Base-by-base conservation (phyloP, 768 basidiomycete species). In the Kwoniella bestiolae region DNA sequence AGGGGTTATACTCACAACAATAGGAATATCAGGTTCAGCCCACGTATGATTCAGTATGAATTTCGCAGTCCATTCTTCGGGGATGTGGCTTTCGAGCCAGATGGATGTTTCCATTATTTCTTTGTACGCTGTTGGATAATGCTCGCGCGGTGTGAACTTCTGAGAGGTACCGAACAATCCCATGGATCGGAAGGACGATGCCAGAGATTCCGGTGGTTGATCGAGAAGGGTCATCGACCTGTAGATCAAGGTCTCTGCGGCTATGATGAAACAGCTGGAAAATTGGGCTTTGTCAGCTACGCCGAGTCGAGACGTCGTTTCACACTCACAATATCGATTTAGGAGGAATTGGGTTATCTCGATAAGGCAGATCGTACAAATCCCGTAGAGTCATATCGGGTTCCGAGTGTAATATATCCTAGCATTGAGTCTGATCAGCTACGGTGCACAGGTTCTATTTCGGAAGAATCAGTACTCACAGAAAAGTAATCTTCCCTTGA, bases 331-430 rank as follows among this genome's bases (percentile, higher is more conserved):
- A 63, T 26, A 59, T 16, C 23, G 23, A 61, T 6, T 56, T 65
- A 7, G 60, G 41, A 18, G 29, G 23, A 29, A 28, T 18, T 16
- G 46, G 23, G 12, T 51, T 23, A 25, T 29, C 23, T 7, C 59
- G 25, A 38, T 60, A 46, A 14, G 70, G 58, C 5, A 71, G 26
- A 28, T 67, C 56, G 41, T 73, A 73, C 11, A 70, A 26, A 31
- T 73, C 68, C 6, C 52, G 25, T 5, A 73, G 41, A n/a, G 44
- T 60, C 16, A 73, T 18, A 35, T 73, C 71, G 2, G 68, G 68
- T 34, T 61, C 49, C 9, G 41, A 12, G 9, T 32, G 3, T n/a
- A 68, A 49, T 1, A 52, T 44, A 25, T 64, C 60, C 62, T 71
- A 28, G 3, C 7, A 14, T 32, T n/a, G n/a, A 2, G 23, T 35